These are phyloP conservation scores for Spongospora subterranea DNA, from an alignment of 208 protist genomes.

Conservation along the genomic window DNA sequence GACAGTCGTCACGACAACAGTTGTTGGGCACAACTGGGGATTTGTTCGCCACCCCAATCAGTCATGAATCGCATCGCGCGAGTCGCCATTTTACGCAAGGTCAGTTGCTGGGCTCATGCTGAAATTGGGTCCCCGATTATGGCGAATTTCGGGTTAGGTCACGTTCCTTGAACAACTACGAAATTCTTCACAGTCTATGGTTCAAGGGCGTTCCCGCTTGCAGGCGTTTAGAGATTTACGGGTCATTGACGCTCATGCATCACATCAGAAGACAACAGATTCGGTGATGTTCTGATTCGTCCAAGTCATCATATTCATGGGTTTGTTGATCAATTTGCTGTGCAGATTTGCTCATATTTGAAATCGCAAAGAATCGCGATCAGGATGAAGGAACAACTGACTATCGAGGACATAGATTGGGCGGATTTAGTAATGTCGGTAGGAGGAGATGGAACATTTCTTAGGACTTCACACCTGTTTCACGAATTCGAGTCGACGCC, in stretches of 20 bases:
- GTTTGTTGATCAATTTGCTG: not conserved
- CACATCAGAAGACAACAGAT: not conserved
- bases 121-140: not conserved
- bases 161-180: constrained; percentile 52
- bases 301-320: not conserved
- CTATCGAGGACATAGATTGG: constrained; percentile 11
- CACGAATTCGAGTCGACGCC: constrained; percentile 25
- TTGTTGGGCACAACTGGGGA: no score
- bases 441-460: constrained; percentile 11
- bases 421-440: not conserved
- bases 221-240: not conserved
- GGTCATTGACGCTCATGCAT: not conserved
- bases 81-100: not conserved
- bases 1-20: no score
- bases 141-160: not conserved
- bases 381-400: constrained; percentile 4
- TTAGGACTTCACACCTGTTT: not conserved
- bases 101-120: not conserved
- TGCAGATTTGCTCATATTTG: constrained; percentile 28
- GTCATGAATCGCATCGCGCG: no score
- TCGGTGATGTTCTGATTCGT: not conserved
- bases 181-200: not conserved
- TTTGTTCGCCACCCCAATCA: no score
- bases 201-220: not conserved
- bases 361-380: constrained; percentile 37